Evolutionary conservation across 495 filamentous ascomycete species (phyloP).

Genomic region (Penicillium maclennaniae): DNA sequence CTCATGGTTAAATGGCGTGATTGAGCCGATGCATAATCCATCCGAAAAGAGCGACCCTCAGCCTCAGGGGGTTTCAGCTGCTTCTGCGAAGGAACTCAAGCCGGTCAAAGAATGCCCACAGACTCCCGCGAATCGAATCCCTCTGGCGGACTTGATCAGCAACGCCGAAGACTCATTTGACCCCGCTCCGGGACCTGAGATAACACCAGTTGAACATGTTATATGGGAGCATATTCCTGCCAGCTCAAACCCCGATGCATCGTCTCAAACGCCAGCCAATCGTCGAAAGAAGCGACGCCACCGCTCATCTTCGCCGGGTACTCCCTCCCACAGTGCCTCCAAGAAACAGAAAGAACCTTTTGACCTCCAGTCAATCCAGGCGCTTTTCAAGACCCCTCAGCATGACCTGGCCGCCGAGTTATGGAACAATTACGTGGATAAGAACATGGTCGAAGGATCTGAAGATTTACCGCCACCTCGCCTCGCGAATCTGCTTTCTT

Average conservation of each 20-base stretch:
- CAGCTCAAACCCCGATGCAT: conserved; percentile 40
- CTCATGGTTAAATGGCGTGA: conserved; percentile 41
- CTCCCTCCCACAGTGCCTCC: conserved; percentile 54
- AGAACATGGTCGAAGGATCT: conserved; percentile 37
- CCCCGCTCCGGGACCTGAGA: conserved; percentile 33
- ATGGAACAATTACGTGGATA: conserved; percentile 74
- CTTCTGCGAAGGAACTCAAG: conserved; percentile 27
- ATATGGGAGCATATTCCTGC: conserved; percentile 61
- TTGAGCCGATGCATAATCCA: conserved; percentile 27
- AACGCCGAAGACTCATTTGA: conserved; percentile 58
- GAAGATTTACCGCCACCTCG: conserved; percentile 43
- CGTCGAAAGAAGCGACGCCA: conserved; percentile 66
- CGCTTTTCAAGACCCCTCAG: conserved; percentile 67
- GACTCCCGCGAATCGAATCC: conserved; percentile 71
- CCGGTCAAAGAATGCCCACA: conserved; percentile 52
- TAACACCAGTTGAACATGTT: conserved; percentile 68
- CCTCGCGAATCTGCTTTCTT: conserved; percentile 65
- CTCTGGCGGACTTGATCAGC: conserved; percentile 77
- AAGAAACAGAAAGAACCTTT: conserved; percentile 42
- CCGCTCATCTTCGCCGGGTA: conserved; percentile 77
- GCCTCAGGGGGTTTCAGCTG: neutral
- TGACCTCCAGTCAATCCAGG: conserved; percentile 50
- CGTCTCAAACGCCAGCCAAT: conserved; percentile 45
- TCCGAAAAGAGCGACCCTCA: conserved; percentile 22
- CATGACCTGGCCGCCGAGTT: conserved; percentile 79